phyloP scores from a whole-genome alignment of 495 filamentous ascomycete genomes.

The Aspergillus diversus region DNA sequence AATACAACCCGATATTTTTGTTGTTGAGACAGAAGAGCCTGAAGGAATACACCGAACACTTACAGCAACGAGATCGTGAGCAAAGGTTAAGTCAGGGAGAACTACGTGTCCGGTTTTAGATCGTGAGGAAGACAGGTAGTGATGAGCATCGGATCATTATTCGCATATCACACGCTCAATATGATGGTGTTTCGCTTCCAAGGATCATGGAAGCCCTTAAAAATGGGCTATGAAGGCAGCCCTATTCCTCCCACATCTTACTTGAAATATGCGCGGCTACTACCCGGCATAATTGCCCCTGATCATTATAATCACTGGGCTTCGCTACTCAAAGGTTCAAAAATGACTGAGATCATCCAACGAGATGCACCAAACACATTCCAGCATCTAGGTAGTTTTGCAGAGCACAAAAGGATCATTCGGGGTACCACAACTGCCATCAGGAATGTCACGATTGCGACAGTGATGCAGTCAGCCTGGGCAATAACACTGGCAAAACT shows the following conservation, averaged over 20 bases:
- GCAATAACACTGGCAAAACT: slow-evolving; percentile 56
- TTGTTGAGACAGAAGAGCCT: slow-evolving; percentile 57
- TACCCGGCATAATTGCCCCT: slow-evolving; percentile 47
- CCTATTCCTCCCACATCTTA: slow-evolving; percentile 55
- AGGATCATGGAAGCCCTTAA: slow-evolving; percentile 60
- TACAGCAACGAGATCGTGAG: slow-evolving; percentile 54
- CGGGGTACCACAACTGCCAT: slow-evolving; percentile 43
- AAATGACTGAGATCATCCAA: slow-evolving; percentile 51
- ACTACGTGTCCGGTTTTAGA: slow-evolving; percentile 63
- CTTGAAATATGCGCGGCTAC: slow-evolving; percentile 60
- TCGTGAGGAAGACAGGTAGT: slow-evolving; percentile 53
- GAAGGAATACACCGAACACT: slow-evolving; percentile 51
- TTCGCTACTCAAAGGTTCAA: slow-evolving; percentile 45
- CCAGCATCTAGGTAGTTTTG: slow-evolving; percentile 42
- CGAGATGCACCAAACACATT: slow-evolving; percentile 42
- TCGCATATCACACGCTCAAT: slow-evolving; percentile 74
- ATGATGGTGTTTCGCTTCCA: slow-evolving; percentile 71
- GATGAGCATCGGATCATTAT: slow-evolving; percentile 62
- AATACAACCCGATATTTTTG: slow-evolving; percentile 53
- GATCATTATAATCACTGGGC: slow-evolving; percentile 59
- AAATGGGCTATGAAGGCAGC: slow-evolving; percentile 55
- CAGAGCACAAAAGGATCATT: slow-evolving; percentile 43
- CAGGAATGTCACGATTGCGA: slow-evolving; percentile 57
- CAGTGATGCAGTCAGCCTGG: slow-evolving; percentile 62
- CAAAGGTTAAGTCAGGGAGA: slow-evolving; percentile 61